Conservation (phyloP, 2,329 filamentous ascomycete genomes). For the Remersonia thermophila region DNA sequence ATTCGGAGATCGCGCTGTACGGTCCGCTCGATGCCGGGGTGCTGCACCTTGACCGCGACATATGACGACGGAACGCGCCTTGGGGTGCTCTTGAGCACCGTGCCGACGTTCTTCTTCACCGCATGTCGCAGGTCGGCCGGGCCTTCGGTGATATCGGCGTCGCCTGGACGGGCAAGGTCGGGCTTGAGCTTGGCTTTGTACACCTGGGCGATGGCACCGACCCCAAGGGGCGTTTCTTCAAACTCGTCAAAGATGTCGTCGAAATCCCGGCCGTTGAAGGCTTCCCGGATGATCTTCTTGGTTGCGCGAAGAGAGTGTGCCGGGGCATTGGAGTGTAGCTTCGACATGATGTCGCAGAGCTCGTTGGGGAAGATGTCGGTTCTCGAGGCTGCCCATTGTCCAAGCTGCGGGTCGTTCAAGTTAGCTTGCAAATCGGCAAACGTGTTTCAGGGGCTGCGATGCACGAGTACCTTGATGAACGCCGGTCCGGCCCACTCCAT, state of each 20-base stretch:
- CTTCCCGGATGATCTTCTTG: constrained; percentile 63
- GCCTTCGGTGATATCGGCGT: constrained; percentile 39
- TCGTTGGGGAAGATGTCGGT: constrained; percentile 92
- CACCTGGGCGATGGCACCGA: constrained; percentile 93
- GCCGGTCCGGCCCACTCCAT: constrained; percentile 93
- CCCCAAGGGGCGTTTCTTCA: constrained; percentile 74
- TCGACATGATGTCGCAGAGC: constrained; percentile 87
- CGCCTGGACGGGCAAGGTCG: constrained; percentile 54
- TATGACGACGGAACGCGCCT: constrained; percentile 79
- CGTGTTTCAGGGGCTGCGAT: constrained; percentile 3
- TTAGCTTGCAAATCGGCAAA: constrained; percentile 1
- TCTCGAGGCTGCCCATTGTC: constrained; percentile 95
- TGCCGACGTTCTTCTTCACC: constrained; percentile 71
- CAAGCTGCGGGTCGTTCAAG: constrained; percentile 44
- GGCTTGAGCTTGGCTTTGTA: constrained; percentile 90
- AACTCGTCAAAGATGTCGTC: constrained; percentile 96
- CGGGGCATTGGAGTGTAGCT: constrained; percentile 85
- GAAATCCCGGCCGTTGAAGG: constrained; percentile 69
- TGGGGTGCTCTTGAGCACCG: constrained; percentile 74
- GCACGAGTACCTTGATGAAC: constrained; percentile 73
- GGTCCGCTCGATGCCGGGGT: constrained; percentile 78
- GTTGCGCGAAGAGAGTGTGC: constrained; percentile 77
- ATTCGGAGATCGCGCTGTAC: constrained; percentile 87
- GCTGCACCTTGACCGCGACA: constrained; percentile 91
- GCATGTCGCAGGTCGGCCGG: constrained; percentile 43